Base-by-base conservation (phyloP, 2,329 filamentous ascomycete species). In the Aspergillus sp. region DNA sequence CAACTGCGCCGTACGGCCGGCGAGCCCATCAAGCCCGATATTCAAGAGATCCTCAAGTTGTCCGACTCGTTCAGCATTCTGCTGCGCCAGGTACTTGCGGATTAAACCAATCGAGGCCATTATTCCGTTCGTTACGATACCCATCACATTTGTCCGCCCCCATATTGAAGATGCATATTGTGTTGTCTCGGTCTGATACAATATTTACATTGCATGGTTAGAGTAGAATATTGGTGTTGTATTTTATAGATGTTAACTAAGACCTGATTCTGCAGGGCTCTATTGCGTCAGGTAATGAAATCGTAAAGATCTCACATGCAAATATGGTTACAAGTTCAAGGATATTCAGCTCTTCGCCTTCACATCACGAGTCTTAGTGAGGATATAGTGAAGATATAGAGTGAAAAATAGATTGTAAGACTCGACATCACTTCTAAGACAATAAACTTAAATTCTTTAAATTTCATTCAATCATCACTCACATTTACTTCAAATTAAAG, bases 11-110 rank as follows among this genome's bases (percentile, higher is more conserved):
- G 91, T 53, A 88, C 84, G 44, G 91, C 92, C 1, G 92, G 92
- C 33, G 91, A 96, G 77, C 92, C 92, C 1, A 79, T 82, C 52
- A 97, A 96, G 77, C 92, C 92, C 3, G 76, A 81, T 2, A 85
- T 96, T n/a, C 79, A 76, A 23, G 92, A 96, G 79, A 84, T 96
- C 52, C 81, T 90, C 69, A 93, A 92, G 73, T 76, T 97, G 69
- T 86, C 85, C 66, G 89, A 91, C 4, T 87, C 88, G 61, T 96
- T 97, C 73, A 75, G 93, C 71, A 79, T 84, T 51, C 95, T 96
- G 90, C 76, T 96, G 69, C 85, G 92, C 66, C 83, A 86, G 67
- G 91, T 96, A 41, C 79, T 96, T 68, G 90, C 91, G 25, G 84
- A 90, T 68, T 93, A 83, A 52, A 39, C 27, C 8, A 11, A 31